Conservation (phyloP, 2,329 filamentous ascomycete genomes). For the Shiraia sp. region DNA sequence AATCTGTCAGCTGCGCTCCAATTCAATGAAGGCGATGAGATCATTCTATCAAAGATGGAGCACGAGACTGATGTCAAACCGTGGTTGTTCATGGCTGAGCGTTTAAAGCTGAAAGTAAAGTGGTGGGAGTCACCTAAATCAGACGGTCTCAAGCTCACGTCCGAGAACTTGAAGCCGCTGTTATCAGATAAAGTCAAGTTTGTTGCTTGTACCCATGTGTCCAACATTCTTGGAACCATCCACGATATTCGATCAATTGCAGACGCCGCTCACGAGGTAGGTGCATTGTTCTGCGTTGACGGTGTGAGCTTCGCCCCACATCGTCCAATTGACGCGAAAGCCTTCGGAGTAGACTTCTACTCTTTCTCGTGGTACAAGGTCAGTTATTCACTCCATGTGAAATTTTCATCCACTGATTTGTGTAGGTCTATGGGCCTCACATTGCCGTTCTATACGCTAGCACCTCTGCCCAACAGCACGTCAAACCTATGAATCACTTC, state of each 20-base stretch:
- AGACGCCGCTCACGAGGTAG: conserved; percentile 54
- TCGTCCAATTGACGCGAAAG: conserved; percentile 68
- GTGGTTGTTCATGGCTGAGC: conserved; percentile 70
- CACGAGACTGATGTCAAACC: conserved; percentile 78
- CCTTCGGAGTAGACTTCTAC: conserved; percentile 74
- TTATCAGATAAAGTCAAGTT: conserved; percentile 68
- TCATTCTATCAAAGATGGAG: conserved; percentile 72
- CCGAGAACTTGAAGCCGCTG: conserved; percentile 60
- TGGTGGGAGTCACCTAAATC: conserved; percentile 64
- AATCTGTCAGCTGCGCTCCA: conserved; percentile 58
- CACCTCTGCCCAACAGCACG: conserved; percentile 56
- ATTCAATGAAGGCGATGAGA: conserved; percentile 58
- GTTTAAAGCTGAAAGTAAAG: conserved; percentile 64
- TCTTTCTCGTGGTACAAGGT: conserved; percentile 80
- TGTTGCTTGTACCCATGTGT: conserved; percentile 73
- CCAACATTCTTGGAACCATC: conserved; percentile 74
- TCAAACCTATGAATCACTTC: conserved; percentile 66
- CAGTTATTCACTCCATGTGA: not conserved
- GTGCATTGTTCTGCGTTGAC: conserved; percentile 71
- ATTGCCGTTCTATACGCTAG: conserved; percentile 71
- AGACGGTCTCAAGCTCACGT: conserved; percentile 62
- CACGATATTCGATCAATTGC: conserved; percentile 64
- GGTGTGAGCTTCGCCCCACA: conserved; percentile 79
- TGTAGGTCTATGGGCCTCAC: conserved; percentile 72
- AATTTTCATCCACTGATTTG: not conserved